Evolutionary conservation across 2,329 filamentous ascomycete genomes (phyloP), one percentile per base, ranked within the genome.

Genomic region (Neonectria coccinea): DNA sequence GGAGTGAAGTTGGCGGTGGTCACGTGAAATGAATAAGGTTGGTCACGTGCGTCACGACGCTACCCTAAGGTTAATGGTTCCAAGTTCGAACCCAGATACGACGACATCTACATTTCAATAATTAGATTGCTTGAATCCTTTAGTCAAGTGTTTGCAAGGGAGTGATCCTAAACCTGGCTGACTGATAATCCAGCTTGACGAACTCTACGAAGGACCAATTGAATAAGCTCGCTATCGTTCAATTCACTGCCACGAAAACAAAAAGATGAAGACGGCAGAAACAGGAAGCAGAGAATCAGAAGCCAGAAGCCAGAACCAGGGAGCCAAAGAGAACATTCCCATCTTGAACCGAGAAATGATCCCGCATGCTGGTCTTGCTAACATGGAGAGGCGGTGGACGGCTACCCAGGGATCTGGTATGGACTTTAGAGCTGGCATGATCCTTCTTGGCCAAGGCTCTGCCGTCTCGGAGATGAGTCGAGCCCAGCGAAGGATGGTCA

Each of bases 1-100:
- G 42, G 61, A 67, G 62, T 61, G 10, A 29, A 33, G 53, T n/a
- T n/a, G 12, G 33, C 16, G 4, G 52, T 70, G 67, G 52, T 70
- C 70, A 72, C 63, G 65, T 25, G 25, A 6, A 5, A 6, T 5
- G 25, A 25, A 25, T 25, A 25, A 25, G 25, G 25, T 25, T 25
- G 25, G 2, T 31, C 29, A 12, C 31, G 18, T 36, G 33, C 2
- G 36, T 41, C 33, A 36, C 33, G 33, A 33, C 10, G 33, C 36
- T n/a, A 39, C 36, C 36, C 36, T 56, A n/a, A 27, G 18, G 27
- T 33, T 56, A 33, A 33, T 18, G 39, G 14, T 11, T 36, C 12
- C 8, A 25, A 25, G 25, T 6, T 25, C 8, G 29, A 33, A 33
- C 31, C 10, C 31, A 33, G 31, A 33, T 33, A 33, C 31, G 9